phyloP scores from a whole-genome alignment of 805 yeast species.

The Monosporozyma servazzii region DNA sequence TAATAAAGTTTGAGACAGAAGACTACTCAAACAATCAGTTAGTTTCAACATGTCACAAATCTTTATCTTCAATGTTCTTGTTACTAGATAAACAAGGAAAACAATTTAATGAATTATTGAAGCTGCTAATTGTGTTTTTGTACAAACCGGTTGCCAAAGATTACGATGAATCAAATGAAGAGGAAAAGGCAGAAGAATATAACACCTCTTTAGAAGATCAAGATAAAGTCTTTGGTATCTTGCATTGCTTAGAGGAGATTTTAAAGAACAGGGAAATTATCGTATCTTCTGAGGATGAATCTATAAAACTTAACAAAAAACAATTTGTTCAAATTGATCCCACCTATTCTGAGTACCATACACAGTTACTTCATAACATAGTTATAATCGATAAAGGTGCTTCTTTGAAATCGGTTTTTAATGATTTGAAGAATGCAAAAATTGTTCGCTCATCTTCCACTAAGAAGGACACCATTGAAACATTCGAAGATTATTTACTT shows the following conservation, averaged over 20 bases:
- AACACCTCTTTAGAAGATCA: conserved; percentile 65
- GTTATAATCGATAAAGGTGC: conserved; percentile 16
- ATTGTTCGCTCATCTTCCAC: conserved; percentile 13
- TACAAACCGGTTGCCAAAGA: conserved; percentile 23
- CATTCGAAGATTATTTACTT: conserved; percentile 22
- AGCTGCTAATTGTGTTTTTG: conserved; percentile 12
- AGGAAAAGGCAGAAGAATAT: conserved; percentile 68
- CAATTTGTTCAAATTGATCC: conserved; percentile 13
- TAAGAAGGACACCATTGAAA: background rate
- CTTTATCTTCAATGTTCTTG: conserved; percentile 9
- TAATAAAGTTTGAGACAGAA: conserved; percentile 11
- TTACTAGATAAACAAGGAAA: conserved; percentile 20
- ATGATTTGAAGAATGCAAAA: conserved; percentile 25
- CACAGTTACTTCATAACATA: conserved; percentile 20
- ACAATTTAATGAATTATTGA: conserved; percentile 17
- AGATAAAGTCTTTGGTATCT: conserved; percentile 52
- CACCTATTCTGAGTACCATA: conserved; percentile 26
- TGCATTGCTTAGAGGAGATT: conserved; percentile 44
- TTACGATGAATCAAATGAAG: conserved; percentile 22
- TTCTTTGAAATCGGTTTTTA: conserved; percentile 26
- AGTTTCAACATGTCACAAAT: conserved; percentile 16
- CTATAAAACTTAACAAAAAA: conserved; percentile 12
- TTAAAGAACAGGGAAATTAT: conserved; percentile 36
- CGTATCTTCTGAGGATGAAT: conserved; percentile 20
- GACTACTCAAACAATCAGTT: conserved; percentile 18